phyloP scores from a whole-genome alignment of 768 basidiomycete genomes.

The Mycena sanguinolenta region DNA sequence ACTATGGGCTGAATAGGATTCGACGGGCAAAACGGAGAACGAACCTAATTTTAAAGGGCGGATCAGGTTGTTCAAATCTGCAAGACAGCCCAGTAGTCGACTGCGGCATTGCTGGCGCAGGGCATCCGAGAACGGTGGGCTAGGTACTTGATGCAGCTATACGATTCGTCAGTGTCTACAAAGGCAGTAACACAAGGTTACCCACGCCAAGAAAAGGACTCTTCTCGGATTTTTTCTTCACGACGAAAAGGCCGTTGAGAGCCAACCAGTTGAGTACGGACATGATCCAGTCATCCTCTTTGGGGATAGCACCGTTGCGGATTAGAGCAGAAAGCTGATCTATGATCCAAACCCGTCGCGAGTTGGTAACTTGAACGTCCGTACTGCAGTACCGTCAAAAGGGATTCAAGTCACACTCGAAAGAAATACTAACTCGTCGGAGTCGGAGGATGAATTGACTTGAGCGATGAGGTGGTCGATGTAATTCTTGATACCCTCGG shows the following conservation, averaged over 20 bases:
- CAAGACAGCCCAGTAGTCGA: constrained; percentile 79
- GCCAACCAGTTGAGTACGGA: constrained; percentile 84
- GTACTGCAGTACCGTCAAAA: constrained; percentile 49
- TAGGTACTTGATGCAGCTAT: constrained; percentile 74
- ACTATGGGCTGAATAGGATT: neutral
- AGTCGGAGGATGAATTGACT: constrained; percentile 62
- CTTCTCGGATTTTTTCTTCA: constrained; percentile 81
- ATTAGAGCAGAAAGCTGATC: constrained; percentile 87
- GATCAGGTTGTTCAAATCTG: constrained; percentile 76
- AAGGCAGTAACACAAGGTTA: constrained; percentile 25
- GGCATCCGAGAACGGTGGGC: constrained; percentile 79
- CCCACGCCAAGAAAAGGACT: constrained; percentile 71
- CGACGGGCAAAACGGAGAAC: constrained; percentile 24
- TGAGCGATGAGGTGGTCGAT: constrained; percentile 78
- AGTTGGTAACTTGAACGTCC: constrained; percentile 62
- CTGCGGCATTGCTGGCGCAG: constrained; percentile 76
- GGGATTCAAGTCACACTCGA: neutral
- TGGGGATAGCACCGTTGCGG: constrained; percentile 84
- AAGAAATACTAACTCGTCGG: constrained; percentile 54
- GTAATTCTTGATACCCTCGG: constrained; percentile 82
- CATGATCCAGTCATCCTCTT: constrained; percentile 83
- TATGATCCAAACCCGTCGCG: constrained; percentile 83
- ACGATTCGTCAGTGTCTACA: constrained; percentile 1
- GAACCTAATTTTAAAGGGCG: constrained; percentile 66
- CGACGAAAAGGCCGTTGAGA: constrained; percentile 83